Base-by-base conservation (phyloP, 352 stramenopile genomes). In the Nothophytophthora sp. region DNA sequence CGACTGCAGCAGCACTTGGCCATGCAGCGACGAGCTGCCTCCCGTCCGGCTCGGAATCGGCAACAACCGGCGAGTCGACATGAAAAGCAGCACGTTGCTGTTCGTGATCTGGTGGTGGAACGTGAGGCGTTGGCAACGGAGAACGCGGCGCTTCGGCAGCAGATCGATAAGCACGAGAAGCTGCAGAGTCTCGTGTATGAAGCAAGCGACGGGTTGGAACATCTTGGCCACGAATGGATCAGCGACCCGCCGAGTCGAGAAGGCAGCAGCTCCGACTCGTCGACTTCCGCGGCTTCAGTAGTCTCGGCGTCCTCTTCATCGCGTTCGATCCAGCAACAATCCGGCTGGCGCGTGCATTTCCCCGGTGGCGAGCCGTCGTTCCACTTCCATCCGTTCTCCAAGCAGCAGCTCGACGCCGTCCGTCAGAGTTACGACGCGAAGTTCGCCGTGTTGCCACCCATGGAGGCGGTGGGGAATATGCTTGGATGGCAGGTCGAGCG, bases 401-500 rank as follows among this genome's bases (percentile, higher is more conserved):
- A 41, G 10, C 19, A 51, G 9, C 46, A 70, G 28, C 60, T 54
- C 40, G 56, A 66, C 19, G 32, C 20, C 6, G 43, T 32, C 2
- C 60, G 63, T 43, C 12, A 52, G 15, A 32, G 29, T 13, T 75
- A 69, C 34, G 61, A 68, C 15, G 10, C 22, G 4, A 29, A 58
- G 4, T 44, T 61, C 15, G 24, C 27, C 2, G 40, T 23, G 4
- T 33, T 39, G 29, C 5, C 33, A 22, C 48, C 10, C n/a, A 30
- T 66, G 3, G 42, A 33, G 28, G 25, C 35, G 4, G 46, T 53
- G 11, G 56, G 56, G 27, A 55, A 24, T 9, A 59, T 72, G 30
- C 55, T 75, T 3, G 65, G 65, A 11, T 72, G 65, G 65, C 20
- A 58, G n/a, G 48, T 72, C 19, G 52, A 67, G 20, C 25, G 40